Evolutionary conservation across 2,329 filamentous ascomycete genomes (phyloP).

Genomic region (Pseudocercospora musae): DNA sequence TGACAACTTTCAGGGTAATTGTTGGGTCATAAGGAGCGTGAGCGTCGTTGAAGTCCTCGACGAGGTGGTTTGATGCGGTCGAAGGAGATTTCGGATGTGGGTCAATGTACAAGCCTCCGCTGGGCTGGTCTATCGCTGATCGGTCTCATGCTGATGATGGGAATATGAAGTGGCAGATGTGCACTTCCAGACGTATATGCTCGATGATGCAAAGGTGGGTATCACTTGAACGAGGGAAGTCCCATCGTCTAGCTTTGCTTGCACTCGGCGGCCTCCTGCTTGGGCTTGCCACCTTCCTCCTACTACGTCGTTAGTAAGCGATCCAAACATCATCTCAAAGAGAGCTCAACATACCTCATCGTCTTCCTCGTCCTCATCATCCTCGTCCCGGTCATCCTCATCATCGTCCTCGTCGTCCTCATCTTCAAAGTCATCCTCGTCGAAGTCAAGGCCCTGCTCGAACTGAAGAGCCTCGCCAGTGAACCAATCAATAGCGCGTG

Average conservation of each 20-base stretch:
- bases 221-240: background rate
- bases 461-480: constrained; percentile 96
- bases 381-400: constrained; percentile 73
- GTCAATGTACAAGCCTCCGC: constrained; percentile 14
- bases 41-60: constrained; percentile 3
- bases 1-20: background rate
- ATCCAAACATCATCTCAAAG: background rate
- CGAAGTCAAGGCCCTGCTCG: constrained; percentile 83
- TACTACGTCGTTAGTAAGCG: constrained; percentile 21
- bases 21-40: constrained; percentile 13
- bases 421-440: constrained; percentile 79
- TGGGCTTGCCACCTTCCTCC: constrained; percentile 87
- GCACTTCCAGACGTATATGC: constrained; percentile 10
- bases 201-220: background rate
- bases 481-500: constrained; percentile 98
- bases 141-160: constrained; percentile 8
- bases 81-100: constrained; percentile 1
- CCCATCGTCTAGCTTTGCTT: constrained; percentile 70
- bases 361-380: constrained; percentile 64
- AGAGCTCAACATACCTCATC: constrained; percentile 44
- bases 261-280: constrained; percentile 92
- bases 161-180: background rate
- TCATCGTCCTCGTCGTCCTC: constrained; percentile 93
- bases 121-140: constrained; percentile 13
- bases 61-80: background rate